Percentiles rank a stretch among this genome's conserved stretches.
Evolutionary conservation across 208 protist genomes (phyloP).

Genomic region (Sergeia podlipaevii): DNA sequence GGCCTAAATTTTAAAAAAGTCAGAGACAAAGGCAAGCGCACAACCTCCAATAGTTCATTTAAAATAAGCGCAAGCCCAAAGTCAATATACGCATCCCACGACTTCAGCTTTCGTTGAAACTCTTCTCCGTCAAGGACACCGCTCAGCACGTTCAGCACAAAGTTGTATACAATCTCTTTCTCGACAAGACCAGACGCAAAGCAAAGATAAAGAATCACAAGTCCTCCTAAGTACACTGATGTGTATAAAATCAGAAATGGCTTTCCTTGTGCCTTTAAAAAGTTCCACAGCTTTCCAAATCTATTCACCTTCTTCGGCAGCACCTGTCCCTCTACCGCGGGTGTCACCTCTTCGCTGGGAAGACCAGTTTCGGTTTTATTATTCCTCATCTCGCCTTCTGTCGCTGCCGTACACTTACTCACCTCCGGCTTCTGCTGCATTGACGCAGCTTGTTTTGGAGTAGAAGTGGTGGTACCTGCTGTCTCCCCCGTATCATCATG

Average conservation of each 20-base stretch:
- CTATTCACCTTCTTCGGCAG: too few relatives aligned
- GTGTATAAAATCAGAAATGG: slow-evolving; percentile 25
- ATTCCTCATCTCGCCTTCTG: background rate
- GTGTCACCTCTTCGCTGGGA: background rate
- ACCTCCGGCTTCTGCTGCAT: too few relatives aligned
- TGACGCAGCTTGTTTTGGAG: too few relatives aligned
- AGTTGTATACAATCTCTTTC: slow-evolving; percentile 45
- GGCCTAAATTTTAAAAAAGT: slow-evolving; percentile 1
- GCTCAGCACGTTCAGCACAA: slow-evolving; percentile 34
- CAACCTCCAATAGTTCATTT: slow-evolving; percentile 48
- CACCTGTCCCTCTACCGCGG: too few relatives aligned
- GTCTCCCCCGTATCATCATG: too few relatives aligned
- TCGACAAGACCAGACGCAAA: slow-evolving; percentile 30
- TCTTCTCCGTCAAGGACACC: slow-evolving; percentile 31
- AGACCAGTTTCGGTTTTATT: background rate
- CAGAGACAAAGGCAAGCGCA: slow-evolving; percentile 28
- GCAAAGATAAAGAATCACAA: slow-evolving; percentile 21
- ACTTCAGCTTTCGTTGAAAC: slow-evolving; percentile 38
- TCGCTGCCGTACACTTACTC: background rate
- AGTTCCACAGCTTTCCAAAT: too few relatives aligned
- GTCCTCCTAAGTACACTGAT: slow-evolving; percentile 17
- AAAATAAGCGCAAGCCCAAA: slow-evolving; percentile 57
- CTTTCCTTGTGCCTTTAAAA: slow-evolving; percentile 30
- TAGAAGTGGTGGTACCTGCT: too few relatives aligned
- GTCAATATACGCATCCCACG: slow-evolving; percentile 50